These are phyloP conservation scores for Schizochytrium sp. DNA, from an alignment of 108 stramenopile genomes.

Conservation along the genomic window DNA sequence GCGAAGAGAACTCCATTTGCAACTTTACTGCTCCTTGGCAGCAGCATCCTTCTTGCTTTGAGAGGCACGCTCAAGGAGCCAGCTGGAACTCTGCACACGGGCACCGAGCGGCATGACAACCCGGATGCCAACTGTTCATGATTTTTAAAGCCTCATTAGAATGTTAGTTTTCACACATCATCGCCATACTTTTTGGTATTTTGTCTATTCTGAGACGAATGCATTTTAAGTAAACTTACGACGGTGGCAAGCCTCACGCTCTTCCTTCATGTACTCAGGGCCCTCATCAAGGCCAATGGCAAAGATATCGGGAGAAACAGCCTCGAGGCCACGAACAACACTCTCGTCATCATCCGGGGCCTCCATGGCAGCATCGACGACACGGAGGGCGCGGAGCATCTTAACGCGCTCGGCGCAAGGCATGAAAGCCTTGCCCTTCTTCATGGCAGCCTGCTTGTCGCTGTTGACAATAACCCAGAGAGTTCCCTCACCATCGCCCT, in stretches of 20 bases:
- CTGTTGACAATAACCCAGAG: slow-evolving; percentile 52
- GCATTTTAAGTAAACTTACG: not conserved
- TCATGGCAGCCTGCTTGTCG: not conserved
- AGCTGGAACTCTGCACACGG: slow-evolving; percentile 40
- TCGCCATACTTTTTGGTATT: no score
- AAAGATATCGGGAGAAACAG: slow-evolving; percentile 41
- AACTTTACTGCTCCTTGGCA: not conserved
- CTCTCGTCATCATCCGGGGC: slow-evolving; percentile 23
- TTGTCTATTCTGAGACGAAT: not conserved
- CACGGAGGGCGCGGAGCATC: slow-evolving; percentile 59
- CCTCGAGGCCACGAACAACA: slow-evolving; percentile 11
- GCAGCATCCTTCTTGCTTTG: slow-evolving; percentile 16
- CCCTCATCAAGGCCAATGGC: slow-evolving; percentile 61
- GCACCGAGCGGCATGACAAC: slow-evolving; percentile 55
- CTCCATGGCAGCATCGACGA: slow-evolving; percentile 40
- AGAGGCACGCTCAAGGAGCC: slow-evolving; percentile 43
- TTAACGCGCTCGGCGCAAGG: slow-evolving; percentile 49
- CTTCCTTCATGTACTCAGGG: slow-evolving; percentile 61
- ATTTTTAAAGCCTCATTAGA: not conserved
- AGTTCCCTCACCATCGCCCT: slow-evolving; percentile 52
- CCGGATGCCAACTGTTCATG: not conserved
- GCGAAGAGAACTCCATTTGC: not conserved
- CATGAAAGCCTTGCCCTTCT: slow-evolving; percentile 62
- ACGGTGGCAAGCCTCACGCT: slow-evolving; percentile 20
- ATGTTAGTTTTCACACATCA: not conserved